Conservation (phyloP, 139 green algal genomes). For the Gonium pectorale region DNA sequence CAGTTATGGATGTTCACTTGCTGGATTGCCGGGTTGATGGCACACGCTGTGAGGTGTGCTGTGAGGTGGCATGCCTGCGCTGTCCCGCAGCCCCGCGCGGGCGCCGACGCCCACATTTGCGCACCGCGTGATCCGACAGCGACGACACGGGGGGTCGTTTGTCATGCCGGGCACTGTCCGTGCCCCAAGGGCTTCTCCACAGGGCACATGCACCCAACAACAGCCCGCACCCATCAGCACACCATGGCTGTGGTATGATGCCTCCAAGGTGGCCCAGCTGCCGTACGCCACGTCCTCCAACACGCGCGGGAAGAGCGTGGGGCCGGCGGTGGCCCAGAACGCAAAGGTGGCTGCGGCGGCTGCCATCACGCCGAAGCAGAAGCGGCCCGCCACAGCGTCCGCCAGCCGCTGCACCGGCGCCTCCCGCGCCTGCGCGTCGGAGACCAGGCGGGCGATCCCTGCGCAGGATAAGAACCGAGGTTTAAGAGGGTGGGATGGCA, state of each 20-base stretch:
- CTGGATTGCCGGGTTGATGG: no score
- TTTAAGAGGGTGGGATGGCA: background rate
- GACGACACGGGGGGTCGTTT: no score
- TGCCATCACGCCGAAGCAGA: slow-evolving; percentile 94
- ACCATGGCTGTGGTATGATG: slow-evolving; percentile 33
- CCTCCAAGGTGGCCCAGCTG: slow-evolving; percentile 44
- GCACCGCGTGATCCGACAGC: no score
- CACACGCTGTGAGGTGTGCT: no score
- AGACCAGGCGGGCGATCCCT: slow-evolving; percentile 80
- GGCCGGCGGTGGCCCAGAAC: slow-evolving; percentile 83
- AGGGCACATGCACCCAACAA: no score
- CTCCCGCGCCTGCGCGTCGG: slow-evolving; percentile 82
- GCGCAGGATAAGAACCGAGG: slow-evolving; percentile 10
- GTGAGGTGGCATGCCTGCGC: no score
- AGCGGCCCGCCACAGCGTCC: slow-evolving; percentile 89
- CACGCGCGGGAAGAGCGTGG: slow-evolving; percentile 64
- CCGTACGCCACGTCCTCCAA: slow-evolving; percentile 37
- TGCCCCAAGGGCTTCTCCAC: no score
- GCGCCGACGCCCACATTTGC: no score
- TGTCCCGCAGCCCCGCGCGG: no score
- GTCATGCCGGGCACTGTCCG: no score
- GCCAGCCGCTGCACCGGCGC: slow-evolving; percentile 93
- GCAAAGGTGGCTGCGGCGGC: slow-evolving; percentile 83
- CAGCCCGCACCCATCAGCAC: no score
- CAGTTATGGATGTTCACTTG: no score